phyloP scores from a whole-genome alignment of 768 basidiomycete species.

The Porpolomopsis calyptriformis region DNA sequence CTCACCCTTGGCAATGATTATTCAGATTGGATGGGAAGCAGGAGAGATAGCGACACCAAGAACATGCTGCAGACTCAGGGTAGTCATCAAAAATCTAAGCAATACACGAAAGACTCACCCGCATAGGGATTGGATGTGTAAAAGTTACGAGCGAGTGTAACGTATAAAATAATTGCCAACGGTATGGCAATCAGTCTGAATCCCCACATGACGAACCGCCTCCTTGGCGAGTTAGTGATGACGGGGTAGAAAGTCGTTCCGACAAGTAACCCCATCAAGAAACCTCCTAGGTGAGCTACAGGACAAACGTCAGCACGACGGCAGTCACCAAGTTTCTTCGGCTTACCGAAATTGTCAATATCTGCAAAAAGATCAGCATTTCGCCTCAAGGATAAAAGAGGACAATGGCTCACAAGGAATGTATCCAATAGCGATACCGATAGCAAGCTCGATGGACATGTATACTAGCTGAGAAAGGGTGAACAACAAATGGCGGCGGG shows the following conservation, averaged over 20 bases:
- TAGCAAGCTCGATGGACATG: conserved; percentile 76
- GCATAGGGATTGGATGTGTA: conserved; percentile 81
- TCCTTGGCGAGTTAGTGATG: conserved; percentile 69
- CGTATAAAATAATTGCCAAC: conserved; percentile 67
- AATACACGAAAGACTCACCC: conserved; percentile 34
- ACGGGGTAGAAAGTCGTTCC: conserved; percentile 84
- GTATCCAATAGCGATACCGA: conserved; percentile 79
- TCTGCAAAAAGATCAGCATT: conserved; percentile 26
- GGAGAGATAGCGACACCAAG: conserved; percentile 82
- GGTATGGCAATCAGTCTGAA: conserved; percentile 68
- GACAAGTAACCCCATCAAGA: conserved; percentile 73
- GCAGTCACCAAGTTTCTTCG: background rate
- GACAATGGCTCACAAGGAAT: conserved; percentile 52
- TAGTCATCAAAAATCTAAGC: conserved; percentile 3
- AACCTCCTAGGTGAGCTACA: conserved; percentile 77
- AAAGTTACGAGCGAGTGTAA: conserved; percentile 79
- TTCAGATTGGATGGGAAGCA: conserved; percentile 75
- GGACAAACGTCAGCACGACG: conserved; percentile 1
- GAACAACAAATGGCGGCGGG: conserved; percentile 1
- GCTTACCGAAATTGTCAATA: conserved; percentile 81
- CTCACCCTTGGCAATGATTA: conserved; percentile 53
- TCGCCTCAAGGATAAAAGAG: background rate
- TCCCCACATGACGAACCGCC: conserved; percentile 59
- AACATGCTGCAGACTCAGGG: conserved; percentile 60
- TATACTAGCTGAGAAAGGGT: conserved; percentile 49